Base-by-base conservation (phyloP, 1,284 basidiomycete species). In the Pseudozyma hubeiensis region DNA sequence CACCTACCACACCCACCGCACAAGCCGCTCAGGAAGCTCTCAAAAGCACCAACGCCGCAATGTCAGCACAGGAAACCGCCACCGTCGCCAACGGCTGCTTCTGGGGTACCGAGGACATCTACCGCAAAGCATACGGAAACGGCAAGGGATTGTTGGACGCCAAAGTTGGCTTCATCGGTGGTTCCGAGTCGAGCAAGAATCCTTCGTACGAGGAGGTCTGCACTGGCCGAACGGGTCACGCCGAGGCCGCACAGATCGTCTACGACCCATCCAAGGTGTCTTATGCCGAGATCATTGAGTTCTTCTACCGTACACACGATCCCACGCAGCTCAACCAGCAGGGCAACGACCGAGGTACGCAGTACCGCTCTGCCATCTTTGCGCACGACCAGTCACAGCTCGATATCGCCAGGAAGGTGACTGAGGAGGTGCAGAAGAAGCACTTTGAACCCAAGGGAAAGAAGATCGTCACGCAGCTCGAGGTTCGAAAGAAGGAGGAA, bases 331-430 rank as follows among this genome's bases (percentile, higher is more conserved):
- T 81, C 46, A 81, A 85, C 61, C 68, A 71, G 40, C 85, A 86
- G 71, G 85, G 85, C 31, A 78, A 78, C 35, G 85, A 86, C 64
- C 65, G 77, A 19, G 85, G 85, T 17, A 81, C 84, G 7, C 83
- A 98, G 85, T 98, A 98, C 86, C 92, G 96, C 55, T 94, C 93
- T 3, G 93, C 90, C 24, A 95, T 99, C 84, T 98, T 94, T 86
- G 91, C 90, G 43, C 87, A 92, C 80, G 88, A 89, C 2, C 87
- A 89, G 0, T 91, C 92, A 80, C 96, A 99, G 85, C 87, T 87
- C 49, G 84, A 87, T 48, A 89, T 90, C 50, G 95, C 94, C 1
- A 88, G 90, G 78, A 88, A 90, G 46, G 90, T 98, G 3, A 96
- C 92, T 0, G 88, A 88, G 29, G 92, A 95, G 82, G 90, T 97